These are phyloP conservation scores for Suhomyces sp. DNA, from an alignment of 805 yeast genomes.

Conservation along the genomic window DNA sequence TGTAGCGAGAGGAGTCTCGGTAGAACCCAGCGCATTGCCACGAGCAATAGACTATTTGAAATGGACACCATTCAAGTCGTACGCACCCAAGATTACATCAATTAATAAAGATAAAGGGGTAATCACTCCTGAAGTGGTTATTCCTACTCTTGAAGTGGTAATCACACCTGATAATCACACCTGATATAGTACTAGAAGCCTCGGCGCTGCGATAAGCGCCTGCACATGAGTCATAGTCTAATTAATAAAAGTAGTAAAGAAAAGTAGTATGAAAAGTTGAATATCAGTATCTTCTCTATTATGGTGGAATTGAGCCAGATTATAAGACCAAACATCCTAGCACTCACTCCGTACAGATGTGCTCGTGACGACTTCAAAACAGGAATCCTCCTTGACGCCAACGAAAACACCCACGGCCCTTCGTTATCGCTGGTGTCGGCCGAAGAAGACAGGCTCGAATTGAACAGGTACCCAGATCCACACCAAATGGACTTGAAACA, in stretches of 20 bases:
- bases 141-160: too few species aligned
- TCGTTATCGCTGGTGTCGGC: conserved; percentile 47
- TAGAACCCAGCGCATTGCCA: background rate
- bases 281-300: background rate
- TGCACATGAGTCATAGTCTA: background rate
- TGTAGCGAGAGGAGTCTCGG: background rate
- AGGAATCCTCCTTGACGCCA: conserved; percentile 90
- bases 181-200: background rate
- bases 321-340: conserved; percentile 80
- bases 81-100: too few species aligned
- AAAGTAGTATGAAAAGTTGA: background rate
- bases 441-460: conserved; percentile 49
- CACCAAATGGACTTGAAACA: conserved; percentile 79
- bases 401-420: conserved; percentile 94
- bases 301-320: conserved; percentile 54
- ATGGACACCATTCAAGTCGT: background rate
- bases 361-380: conserved; percentile 93
- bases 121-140: background rate
- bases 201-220: background rate
- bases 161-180: background rate
- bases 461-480: conserved; percentile 96
- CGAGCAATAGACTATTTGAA: background rate
- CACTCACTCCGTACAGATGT: conserved; percentile 88
- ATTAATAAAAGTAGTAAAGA: too few species aligned
- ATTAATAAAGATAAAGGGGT: too few species aligned